Evolutionary conservation across 2,329 filamentous ascomycete species (phyloP).

Genomic region (Lasiodiplodia hormozganensis): DNA sequence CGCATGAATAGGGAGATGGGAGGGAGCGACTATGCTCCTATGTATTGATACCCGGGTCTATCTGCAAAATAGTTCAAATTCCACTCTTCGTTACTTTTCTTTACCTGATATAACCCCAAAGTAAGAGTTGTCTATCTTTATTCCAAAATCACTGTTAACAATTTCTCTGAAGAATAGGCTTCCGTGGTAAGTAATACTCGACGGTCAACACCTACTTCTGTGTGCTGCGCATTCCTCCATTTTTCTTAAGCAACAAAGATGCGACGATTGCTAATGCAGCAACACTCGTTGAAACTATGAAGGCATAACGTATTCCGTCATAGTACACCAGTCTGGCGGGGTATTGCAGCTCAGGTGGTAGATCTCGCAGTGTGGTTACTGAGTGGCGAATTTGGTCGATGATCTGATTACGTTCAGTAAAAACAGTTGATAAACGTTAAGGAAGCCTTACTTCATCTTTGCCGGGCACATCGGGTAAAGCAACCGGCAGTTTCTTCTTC

Average conservation of each 20-base stretch:
- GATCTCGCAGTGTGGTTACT: conserved; percentile 60
- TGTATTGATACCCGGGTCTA: not conserved
- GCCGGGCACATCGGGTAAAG: conserved; percentile 62
- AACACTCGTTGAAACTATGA: conserved; percentile 61
- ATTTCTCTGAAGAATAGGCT: no score
- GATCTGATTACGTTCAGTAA: conserved; percentile 59
- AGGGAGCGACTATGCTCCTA: not conserved
- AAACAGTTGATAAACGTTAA: not conserved
- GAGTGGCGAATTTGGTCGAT: conserved; percentile 69
- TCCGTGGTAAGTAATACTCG: not conserved
- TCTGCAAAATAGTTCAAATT: no score
- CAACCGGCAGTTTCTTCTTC: conserved; percentile 60
- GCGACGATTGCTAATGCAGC: conserved; percentile 58
- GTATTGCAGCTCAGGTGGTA: conserved; percentile 64
- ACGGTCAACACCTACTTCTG: not conserved
- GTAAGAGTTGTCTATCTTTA: no score
- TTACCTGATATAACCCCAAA: no score
- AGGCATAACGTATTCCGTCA: conserved; percentile 63
- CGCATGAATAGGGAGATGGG: not conserved
- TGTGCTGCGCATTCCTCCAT: not conserved
- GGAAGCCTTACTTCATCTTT: conserved; percentile 54
- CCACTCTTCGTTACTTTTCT: no score
- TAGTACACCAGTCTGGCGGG: conserved; percentile 66
- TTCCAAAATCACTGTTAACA: no score
- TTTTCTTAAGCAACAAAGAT: conserved; percentile 47